Base-by-base conservation (phyloP, 2,329 filamentous ascomycete species). In the Aureobasidium sp. region DNA sequence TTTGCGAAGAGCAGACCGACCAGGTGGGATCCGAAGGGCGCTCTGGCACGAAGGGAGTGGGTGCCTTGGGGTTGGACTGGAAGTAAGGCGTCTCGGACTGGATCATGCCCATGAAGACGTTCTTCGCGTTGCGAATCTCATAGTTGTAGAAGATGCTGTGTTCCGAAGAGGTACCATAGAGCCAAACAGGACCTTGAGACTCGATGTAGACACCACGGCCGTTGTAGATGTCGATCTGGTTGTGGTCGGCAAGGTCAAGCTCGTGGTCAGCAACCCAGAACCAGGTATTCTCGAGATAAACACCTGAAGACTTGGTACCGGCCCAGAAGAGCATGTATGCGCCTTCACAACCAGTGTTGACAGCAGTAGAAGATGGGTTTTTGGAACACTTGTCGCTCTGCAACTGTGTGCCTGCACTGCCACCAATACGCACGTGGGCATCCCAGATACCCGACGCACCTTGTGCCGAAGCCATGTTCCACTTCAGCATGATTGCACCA, bases 221-320 rank as follows among this genome's bases (percentile, higher is more conserved):
- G 72, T 90, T 95, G 83, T 88, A 96, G 70, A 96, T 85, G 71
- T 87, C 87, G 73, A 93, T 87, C 73, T 92, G 88, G 78, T 96
- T 91, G 73, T 96, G 91, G 3, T 91, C 85, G 50, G 91, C 88
- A 91, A 91, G 96, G 74, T 97, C 92, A 30, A 97, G 85, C 71
- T 96, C 90, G 77, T 97, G 93, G 72, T 97, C 92, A 0, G 92
- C 86, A 30, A 90, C 87, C 92, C 92, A 97, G 72, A 90, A 85
- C 92, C 93, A 97, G 57, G 82, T 85, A 76, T 96, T 96, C 79
- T 97, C 92, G 48, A 96, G 78, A 76, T 96, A 96, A 49, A 85
- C 84, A 50, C 63, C 63, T 41, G 85, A 87, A 21, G 80, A 80
- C 41, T 74, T 69, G 64, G 79, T 73, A 37, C 82, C 84, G 59